Percentiles rank a stretch among this genome's conserved stretches.
These are phyloP conservation scores for Metschnikowia orientalis DNA, from an alignment of 805 yeast genomes.

Conservation along the genomic window DNA sequence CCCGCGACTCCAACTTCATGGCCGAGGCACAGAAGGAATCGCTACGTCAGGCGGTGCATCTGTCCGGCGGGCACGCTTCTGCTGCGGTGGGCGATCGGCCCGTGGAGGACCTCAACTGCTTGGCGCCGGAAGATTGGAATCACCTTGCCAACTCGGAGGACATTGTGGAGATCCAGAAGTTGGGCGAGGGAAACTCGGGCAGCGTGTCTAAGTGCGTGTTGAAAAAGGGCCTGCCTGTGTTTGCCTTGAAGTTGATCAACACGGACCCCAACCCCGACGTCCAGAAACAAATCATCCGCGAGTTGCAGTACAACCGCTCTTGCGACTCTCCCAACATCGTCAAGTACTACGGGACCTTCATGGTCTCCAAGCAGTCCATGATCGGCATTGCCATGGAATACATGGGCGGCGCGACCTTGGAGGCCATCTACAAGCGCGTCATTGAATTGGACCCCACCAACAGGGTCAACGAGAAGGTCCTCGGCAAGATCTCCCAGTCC, in stretches of 20 bases:
- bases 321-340: slow-evolving; percentile 85
- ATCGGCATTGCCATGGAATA: slow-evolving; percentile 96
- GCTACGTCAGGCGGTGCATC: background rate
- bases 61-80: background rate
- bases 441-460: slow-evolving; percentile 63
- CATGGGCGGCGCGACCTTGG: slow-evolving; percentile 90
- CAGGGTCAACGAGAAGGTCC: slow-evolving; percentile 85
- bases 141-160: slow-evolving; percentile 50
- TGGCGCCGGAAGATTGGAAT: slow-evolving; percentile 77
- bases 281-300: slow-evolving; percentile 87
- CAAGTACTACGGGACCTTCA: slow-evolving; percentile 86
- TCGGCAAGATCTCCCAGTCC: slow-evolving; percentile 86
- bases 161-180: slow-evolving; percentile 61
- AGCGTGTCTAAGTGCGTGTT: slow-evolving; percentile 77
- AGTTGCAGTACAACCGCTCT: slow-evolving; percentile 78
- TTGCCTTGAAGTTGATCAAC: slow-evolving; percentile 77
- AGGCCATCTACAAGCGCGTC: slow-evolving; percentile 81
- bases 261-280: slow-evolving; percentile 80
- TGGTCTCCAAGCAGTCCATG: slow-evolving; percentile 69
- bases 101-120: slow-evolving; percentile 38
- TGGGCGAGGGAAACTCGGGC: slow-evolving; percentile 97
- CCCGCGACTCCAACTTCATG: slow-evolving; percentile 8
- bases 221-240: slow-evolving; percentile 53
- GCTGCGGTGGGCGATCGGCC: background rate
- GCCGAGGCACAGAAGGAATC: background rate